Percentiles rank a stretch among this genome's conserved stretches.
phyloP scores from a whole-genome alignment of 2,329 filamentous ascomycete genomes.

The Shiraia sp. region DNA sequence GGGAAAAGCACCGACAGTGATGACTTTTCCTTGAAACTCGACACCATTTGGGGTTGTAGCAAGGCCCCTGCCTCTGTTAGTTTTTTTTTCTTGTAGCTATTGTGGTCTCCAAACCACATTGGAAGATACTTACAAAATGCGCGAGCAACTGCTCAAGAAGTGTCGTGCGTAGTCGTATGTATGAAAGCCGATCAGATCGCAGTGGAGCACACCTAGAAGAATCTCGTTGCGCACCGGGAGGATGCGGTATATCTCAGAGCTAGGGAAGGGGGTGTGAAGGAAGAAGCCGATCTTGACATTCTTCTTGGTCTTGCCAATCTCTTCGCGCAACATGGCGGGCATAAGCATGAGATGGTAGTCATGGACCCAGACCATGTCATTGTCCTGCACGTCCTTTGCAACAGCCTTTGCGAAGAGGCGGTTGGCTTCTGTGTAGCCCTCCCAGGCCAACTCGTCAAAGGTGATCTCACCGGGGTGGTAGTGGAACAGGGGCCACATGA shows the following conservation, averaged over 20 bases:
- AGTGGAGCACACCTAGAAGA: constrained; percentile 83
- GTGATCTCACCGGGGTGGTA: constrained; percentile 98
- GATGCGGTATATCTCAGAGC: constrained; percentile 95
- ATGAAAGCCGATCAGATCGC: constrained; percentile 96
- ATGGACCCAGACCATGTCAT: constrained; percentile 96
- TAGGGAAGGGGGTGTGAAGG: constrained; percentile 95
- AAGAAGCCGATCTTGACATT: constrained; percentile 99
- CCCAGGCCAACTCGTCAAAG: constrained; percentile 94
- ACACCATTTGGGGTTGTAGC: constrained; percentile 90
- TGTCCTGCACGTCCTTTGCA: constrained; percentile 84
- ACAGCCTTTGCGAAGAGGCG: constrained; percentile 88
- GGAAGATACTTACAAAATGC: constrained; percentile 69
- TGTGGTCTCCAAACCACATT: neutral
- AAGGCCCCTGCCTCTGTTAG: constrained; percentile 54
- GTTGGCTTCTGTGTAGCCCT: constrained; percentile 91
- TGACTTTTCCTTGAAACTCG: constrained; percentile 83
- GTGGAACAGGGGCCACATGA: constrained; percentile 98
- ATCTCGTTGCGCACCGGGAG: constrained; percentile 89
- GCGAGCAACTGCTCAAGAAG: constrained; percentile 94
- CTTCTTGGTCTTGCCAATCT: constrained; percentile 77
- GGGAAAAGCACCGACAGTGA: constrained; percentile 92
- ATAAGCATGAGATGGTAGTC: constrained; percentile 98
- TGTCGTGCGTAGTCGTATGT: constrained; percentile 99
- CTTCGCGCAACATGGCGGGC: constrained; percentile 90
- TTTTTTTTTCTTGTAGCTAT: neutral